Evolutionary conservation across 352 stramenopile species (phyloP).

Genomic region (Phytophthora melonis): DNA sequence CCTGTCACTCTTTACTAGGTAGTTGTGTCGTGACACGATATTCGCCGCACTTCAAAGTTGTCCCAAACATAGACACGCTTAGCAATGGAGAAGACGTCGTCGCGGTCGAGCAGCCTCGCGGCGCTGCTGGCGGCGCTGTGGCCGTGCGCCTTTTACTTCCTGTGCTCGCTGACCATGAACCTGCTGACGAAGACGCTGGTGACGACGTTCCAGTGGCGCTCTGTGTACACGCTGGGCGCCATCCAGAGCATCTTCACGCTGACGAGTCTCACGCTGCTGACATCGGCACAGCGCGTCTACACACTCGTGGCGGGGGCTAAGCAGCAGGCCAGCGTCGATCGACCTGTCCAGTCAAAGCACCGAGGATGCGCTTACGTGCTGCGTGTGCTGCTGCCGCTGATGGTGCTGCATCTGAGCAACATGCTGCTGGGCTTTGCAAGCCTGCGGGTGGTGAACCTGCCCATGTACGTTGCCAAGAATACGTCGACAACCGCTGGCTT

Average conservation of each 20-base stretch:
- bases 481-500: neutral
- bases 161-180: conserved; percentile 79
- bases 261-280: conserved; percentile 42
- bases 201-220: conserved; percentile 66
- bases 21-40: too few relatives aligned
- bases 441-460: conserved; percentile 77
- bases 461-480: conserved; percentile 53
- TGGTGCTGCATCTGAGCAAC: conserved; percentile 64
- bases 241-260: conserved; percentile 75
- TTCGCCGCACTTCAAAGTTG: conserved; percentile 3
- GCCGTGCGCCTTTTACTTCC: conserved; percentile 74
- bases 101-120: conserved; percentile 5
- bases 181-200: conserved; percentile 80
- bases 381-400: conserved; percentile 58
- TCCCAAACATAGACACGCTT: conserved; percentile 16
- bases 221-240: conserved; percentile 69
- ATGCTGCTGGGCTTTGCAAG: conserved; percentile 75
- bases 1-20: neutral
- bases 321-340: conserved; percentile 3
- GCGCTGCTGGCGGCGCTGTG: conserved; percentile 50
- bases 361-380: conserved; percentile 29
- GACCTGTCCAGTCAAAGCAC: neutral
- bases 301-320: conserved; percentile 1
- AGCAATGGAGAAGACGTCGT: conserved; percentile 10
- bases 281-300: conserved; percentile 4